Base-by-base conservation (phyloP, 140 eudicot genomes). In the Erigeron philadelphicus region DNA sequence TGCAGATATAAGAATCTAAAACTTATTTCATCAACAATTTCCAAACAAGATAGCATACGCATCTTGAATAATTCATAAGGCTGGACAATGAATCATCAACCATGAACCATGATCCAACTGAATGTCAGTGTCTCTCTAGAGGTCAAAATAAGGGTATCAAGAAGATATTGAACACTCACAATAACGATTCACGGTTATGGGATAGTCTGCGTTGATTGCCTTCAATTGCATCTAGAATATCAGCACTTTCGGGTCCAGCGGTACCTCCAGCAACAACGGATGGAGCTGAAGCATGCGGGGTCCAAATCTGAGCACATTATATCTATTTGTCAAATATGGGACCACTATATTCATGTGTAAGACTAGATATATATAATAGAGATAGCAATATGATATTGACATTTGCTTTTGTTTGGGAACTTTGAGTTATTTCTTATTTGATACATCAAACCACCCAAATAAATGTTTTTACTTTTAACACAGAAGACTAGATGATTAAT, bases 141-240 rank as follows among this genome's bases (percentile, higher is more conserved):
- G 44, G 8, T 57, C 11, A 31, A 62, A n/a, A 18, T 25, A 5
- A 71, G 23, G 21, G 44, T 23, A 71, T 49, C 66, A 31, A 70
- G n/a, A 2, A 35, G 16, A 47, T 13, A 46, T 13, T 6, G 16
- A 46, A 73, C n/a, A 44, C 95, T 81, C 83, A 93, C 98, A 89
- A 76, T 41, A 83, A 71, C 3, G 83, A 61, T 82, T 83, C 96
- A 45, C 96, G 95, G 66, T 83, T 86, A 76, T 80, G 83, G 42
- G 87, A 83, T 48, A 93, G 59, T 64, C 88, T 86, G 35, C 79
- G 87, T 58, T 93, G 98, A 83, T 93, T 93, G 71, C 70, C 78
- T 78, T 89, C 96, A 94, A 93, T 89, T 48, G 80, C 79, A 60
- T 89, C 96, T 67, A 87, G 48, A 11, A 85, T 75, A 71, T 83